These are phyloP conservation scores for Fusarium musae DNA, from an alignment of 2,329 filamentous ascomycete genomes.

Conservation along the genomic window DNA sequence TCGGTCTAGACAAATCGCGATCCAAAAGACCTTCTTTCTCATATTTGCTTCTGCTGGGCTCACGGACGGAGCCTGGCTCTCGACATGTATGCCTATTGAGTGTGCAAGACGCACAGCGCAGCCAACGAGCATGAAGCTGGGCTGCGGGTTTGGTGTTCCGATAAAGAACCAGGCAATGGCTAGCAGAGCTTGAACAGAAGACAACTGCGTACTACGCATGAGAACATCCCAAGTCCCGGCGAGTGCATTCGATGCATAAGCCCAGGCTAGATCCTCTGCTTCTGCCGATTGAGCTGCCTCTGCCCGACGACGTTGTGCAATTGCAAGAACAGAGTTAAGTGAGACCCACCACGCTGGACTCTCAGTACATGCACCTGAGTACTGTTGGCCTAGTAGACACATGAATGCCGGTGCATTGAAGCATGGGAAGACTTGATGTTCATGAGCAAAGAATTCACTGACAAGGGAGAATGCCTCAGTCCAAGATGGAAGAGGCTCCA, in stretches of 20 bases:
- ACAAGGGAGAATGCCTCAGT: neutral
- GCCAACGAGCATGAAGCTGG: neutral
- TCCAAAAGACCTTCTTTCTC: neutral
- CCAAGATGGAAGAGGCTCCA: neutral
- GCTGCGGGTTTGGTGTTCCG: neutral
- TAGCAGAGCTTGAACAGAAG: neutral
- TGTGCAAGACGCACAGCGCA: neutral
- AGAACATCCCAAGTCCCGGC: neutral
- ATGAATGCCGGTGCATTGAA: neutral
- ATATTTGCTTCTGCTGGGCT: neutral
- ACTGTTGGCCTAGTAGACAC: neutral
- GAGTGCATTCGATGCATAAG: neutral
- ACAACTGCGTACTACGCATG: neutral
- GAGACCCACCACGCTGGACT: neutral
- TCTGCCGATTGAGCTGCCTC: neutral
- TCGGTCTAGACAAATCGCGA: neutral
- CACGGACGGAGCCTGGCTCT: neutral
- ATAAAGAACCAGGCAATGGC: neutral
- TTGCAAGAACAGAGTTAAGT: neutral
- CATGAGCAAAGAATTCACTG: neutral
- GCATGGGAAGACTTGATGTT: neutral
- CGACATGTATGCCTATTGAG: neutral
- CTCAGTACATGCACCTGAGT: neutral
- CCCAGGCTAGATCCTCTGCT: neutral
- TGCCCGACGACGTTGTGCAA: neutral